Conservation (phyloP, 768 basidiomycete genomes). For the Calocybe cyanea region DNA sequence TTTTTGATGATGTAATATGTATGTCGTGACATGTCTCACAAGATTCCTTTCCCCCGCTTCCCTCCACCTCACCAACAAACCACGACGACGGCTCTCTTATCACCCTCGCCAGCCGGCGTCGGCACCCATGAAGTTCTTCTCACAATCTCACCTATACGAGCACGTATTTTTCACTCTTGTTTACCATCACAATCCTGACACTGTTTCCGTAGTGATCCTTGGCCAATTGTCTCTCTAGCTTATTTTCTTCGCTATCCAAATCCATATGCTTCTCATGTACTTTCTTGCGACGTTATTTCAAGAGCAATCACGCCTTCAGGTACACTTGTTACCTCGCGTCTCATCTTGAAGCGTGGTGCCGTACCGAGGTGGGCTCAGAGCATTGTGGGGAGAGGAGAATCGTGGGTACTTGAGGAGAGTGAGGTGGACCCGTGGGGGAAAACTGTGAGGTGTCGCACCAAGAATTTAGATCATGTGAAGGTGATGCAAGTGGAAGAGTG, state of each 20-base stretch:
- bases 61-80: slow-evolving; percentile 5
- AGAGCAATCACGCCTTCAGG: slow-evolving; percentile 71
- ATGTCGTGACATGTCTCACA: no score
- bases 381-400: slow-evolving; percentile 80
- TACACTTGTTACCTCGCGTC: slow-evolving; percentile 78
- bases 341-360: slow-evolving; percentile 90
- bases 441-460: slow-evolving; percentile 73
- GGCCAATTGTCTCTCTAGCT: slow-evolving; percentile 88
- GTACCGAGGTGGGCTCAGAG: slow-evolving; percentile 88
- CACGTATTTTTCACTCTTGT: slow-evolving; percentile 21
- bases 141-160: slow-evolving; percentile 55
- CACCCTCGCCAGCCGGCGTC: slow-evolving; percentile 21
- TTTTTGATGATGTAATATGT: neutral
- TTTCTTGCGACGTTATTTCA: slow-evolving; percentile 94
- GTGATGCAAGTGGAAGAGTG: slow-evolving; percentile 91
- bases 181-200: neutral
- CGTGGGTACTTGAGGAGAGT: slow-evolving; percentile 94
- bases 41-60: neutral
- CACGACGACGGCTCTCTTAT: slow-evolving; percentile 10
- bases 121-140: slow-evolving; percentile 53
- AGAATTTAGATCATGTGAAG: slow-evolving; percentile 92
- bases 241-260: slow-evolving; percentile 96
- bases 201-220: slow-evolving; percentile 69
- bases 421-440: slow-evolving; percentile 85
- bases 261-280: slow-evolving; percentile 88